phyloP scores from a whole-genome alignment of 768 basidiomycete genomes.

The Lactarius vividus region DNA sequence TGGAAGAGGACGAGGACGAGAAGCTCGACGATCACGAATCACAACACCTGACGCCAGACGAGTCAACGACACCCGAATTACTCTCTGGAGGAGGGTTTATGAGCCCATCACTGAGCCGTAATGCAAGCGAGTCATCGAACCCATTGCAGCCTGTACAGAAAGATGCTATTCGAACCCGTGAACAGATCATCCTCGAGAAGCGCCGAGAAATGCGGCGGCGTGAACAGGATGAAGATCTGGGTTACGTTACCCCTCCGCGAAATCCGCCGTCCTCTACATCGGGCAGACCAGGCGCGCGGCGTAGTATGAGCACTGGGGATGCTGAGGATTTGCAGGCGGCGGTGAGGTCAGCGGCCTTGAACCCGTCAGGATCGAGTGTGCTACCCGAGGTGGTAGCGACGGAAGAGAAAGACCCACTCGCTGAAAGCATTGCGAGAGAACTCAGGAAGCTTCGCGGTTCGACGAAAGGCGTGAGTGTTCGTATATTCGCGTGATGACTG shows the following conservation, averaged over 20 bases:
- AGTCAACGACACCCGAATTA: slow-evolving; percentile 18
- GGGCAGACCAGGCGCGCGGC: slow-evolving; percentile 52
- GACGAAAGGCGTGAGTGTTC: slow-evolving; percentile 44
- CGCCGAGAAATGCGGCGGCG: slow-evolving; percentile 57
- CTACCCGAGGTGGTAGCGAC: slow-evolving; percentile 42
- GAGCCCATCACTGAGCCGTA: slow-evolving; percentile 37
- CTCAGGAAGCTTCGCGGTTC: slow-evolving; percentile 53
- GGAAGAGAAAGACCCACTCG: slow-evolving; percentile 52
- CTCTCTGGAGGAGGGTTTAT: slow-evolving; percentile 24
- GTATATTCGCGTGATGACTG: slow-evolving; percentile 4
- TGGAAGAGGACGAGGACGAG: slow-evolving; percentile 27
- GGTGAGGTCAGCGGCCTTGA: slow-evolving; percentile 34
- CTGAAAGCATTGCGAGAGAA: slow-evolving; percentile 72
- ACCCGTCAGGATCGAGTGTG: slow-evolving; percentile 34
- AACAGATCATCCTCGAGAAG: slow-evolving; percentile 69
- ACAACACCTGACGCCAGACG: slow-evolving; percentile 8
- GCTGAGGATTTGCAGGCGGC: slow-evolving; percentile 42
- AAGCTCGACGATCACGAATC: slow-evolving; percentile 31
- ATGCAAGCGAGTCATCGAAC: slow-evolving; percentile 43
- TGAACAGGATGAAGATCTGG: slow-evolving; percentile 47
- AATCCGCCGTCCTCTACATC: slow-evolving; percentile 17
- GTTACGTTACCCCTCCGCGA: slow-evolving; percentile 36
- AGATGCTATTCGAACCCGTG: slow-evolving; percentile 62
- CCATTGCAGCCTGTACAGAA: slow-evolving; percentile 52
- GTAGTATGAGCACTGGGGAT: slow-evolving; percentile 80